Conservation (phyloP, 1,284 basidiomycete genomes). For the Tilletia indica region DNA sequence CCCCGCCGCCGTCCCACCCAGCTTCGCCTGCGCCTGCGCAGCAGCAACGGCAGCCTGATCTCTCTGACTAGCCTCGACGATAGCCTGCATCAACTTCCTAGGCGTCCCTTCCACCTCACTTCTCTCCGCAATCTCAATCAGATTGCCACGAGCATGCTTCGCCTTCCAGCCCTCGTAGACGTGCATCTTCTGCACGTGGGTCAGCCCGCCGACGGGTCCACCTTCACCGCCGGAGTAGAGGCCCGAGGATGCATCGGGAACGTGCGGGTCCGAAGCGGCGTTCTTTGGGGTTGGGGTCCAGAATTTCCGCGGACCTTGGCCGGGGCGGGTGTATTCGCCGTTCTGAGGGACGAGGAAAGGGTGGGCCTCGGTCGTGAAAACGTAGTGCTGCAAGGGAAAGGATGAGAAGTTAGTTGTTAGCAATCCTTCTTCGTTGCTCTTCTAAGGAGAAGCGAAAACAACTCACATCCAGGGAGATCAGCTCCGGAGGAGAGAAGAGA, state of each 20-base stretch:
- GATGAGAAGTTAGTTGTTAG: background rate
- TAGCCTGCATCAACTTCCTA: background rate
- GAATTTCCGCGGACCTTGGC: constrained; percentile 38
- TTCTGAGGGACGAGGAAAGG: constrained; percentile 47
- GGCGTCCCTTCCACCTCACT: constrained; percentile 1
- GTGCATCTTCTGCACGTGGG: constrained; percentile 47
- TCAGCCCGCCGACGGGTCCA: constrained; percentile 39
- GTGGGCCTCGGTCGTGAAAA: constrained; percentile 60
- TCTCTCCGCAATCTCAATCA: background rate
- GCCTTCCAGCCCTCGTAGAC: constrained; percentile 32
- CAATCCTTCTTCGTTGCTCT: no score
- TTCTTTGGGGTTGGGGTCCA: constrained; percentile 26
- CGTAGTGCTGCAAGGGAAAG: constrained; percentile 56
- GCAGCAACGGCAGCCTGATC: background rate
- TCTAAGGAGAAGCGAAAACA: background rate
- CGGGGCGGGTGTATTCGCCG: constrained; percentile 38
- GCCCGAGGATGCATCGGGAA: constrained; percentile 24
- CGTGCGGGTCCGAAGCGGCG: constrained; percentile 23
- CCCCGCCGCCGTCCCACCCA: background rate
- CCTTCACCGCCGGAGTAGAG: constrained; percentile 46
- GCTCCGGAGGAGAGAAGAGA: constrained; percentile 60
- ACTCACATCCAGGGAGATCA: constrained; percentile 61
- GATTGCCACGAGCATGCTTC: constrained; percentile 22
- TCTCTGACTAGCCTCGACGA: background rate
- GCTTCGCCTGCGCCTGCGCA: background rate